Evolutionary conservation across 805 yeast genomes (phyloP).

Genomic region (Candida nonsorbophila): DNA sequence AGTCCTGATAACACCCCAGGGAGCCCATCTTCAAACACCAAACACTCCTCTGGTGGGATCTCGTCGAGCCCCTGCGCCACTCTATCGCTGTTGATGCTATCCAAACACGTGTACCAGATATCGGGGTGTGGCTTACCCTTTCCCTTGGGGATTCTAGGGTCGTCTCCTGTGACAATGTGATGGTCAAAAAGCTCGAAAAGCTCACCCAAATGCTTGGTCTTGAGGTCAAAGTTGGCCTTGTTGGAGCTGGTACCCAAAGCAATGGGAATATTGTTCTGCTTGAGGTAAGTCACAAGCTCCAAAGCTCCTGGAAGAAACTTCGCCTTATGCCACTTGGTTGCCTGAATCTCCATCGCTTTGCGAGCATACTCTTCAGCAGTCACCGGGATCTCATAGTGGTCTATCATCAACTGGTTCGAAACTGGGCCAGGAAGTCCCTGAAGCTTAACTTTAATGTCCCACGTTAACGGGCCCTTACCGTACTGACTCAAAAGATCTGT

Average conservation of each 20-base stretch:
- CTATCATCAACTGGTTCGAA: constrained; percentile 61
- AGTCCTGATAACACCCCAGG: constrained; percentile 86
- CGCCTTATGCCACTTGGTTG: constrained; percentile 56
- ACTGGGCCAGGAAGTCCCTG: constrained; percentile 90
- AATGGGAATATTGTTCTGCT: constrained; percentile 57
- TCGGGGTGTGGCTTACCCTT: constrained; percentile 93
- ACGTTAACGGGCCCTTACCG: constrained; percentile 76
- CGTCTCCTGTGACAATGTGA: constrained; percentile 85
- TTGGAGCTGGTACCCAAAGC: constrained; percentile 90
- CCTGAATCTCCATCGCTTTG: constrained; percentile 51
- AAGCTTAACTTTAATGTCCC: constrained; percentile 83
- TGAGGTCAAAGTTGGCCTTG: constrained; percentile 52
- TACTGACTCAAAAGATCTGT: constrained; percentile 60
- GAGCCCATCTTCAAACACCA: constrained; percentile 92
- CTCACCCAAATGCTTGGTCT: constrained; percentile 65
- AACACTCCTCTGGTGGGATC: constrained; percentile 70
- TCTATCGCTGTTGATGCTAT: constrained; percentile 56
- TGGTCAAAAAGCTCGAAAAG: constrained; percentile 58
- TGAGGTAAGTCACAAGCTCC: constrained; percentile 55
- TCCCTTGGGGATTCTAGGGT: constrained; percentile 73
- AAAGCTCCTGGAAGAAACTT: constrained; percentile 80
- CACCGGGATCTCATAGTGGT: constrained; percentile 59
- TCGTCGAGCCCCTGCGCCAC: constrained; percentile 31
- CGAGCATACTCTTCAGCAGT: constrained; percentile 61
- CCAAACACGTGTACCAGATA: constrained; percentile 82